phyloP scores from a whole-genome alignment of 108 stramenopile genomes.

The Cylindrotheca fusiformis region DNA sequence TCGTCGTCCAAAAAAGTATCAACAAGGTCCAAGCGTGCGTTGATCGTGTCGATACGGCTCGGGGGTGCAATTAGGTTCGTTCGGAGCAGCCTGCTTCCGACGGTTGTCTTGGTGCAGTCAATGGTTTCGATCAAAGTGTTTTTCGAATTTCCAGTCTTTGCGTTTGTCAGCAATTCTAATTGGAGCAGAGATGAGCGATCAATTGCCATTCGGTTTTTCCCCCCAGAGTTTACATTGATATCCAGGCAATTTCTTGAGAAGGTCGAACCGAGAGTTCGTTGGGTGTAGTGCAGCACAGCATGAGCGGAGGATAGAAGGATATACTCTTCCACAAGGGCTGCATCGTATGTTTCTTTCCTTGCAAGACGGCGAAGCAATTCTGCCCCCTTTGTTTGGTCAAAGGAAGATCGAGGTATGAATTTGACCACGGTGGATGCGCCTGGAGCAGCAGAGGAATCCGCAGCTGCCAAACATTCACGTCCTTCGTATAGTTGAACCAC shows the following conservation, averaged over 20 bases:
- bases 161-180: slow-evolving; percentile 79
- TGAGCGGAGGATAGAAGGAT: slow-evolving; percentile 76
- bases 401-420: slow-evolving; percentile 79
- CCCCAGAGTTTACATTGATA: slow-evolving; percentile 64
- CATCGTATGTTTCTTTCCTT: slow-evolving; percentile 70
- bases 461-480: slow-evolving; percentile 4
- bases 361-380: slow-evolving; percentile 67
- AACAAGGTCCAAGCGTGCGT: slow-evolving; percentile 81
- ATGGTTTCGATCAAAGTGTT: slow-evolving; percentile 75
- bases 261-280: slow-evolving; percentile 61
- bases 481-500: slow-evolving; percentile 43
- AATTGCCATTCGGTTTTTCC: slow-evolving; percentile 79
- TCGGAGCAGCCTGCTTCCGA: slow-evolving; percentile 76
- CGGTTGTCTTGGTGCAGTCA: slow-evolving; percentile 85
- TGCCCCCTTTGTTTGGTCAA: slow-evolving; percentile 89
- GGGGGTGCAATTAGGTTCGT: slow-evolving; percentile 87
- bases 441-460: slow-evolving; percentile 4
- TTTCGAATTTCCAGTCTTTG: slow-evolving; percentile 63
- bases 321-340: slow-evolving; percentile 77
- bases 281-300: slow-evolving; percentile 83
- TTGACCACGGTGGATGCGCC: slow-evolving; percentile 60
- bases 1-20: slow-evolving; percentile 79
- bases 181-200: slow-evolving; percentile 77
- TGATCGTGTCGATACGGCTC: slow-evolving; percentile 67
- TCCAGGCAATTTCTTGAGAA: slow-evolving; percentile 52